Evolutionary conservation across 306 rosid genomes (phyloP).

Genomic region (Ziziphus jujuba): DNA sequence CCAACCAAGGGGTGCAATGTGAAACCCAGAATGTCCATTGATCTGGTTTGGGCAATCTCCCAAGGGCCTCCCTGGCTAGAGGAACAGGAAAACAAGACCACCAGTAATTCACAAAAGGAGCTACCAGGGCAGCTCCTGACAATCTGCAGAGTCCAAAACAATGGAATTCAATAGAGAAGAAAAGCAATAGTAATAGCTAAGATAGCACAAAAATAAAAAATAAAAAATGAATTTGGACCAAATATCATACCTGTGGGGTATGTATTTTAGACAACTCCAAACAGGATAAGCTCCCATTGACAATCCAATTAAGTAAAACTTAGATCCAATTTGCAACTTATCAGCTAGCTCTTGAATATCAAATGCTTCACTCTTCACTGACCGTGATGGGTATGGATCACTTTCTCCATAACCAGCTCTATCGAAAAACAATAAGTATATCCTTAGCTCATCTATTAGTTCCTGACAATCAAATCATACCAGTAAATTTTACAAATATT

Average conservation of each 20-base stretch:
- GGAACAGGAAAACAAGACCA: constrained; percentile 58
- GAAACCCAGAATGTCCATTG: constrained; percentile 57
- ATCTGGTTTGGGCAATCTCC: constrained; percentile 33
- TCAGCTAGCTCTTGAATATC: constrained; percentile 89
- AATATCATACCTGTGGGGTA: constrained; percentile 65
- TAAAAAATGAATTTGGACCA: background rate
- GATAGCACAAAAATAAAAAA: background rate
- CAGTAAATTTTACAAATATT: background rate
- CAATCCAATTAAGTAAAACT: constrained; percentile 62
- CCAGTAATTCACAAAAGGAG: constrained; percentile 71
- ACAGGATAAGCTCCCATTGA: constrained; percentile 66
- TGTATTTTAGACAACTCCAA: constrained; percentile 79
- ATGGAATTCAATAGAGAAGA: constrained; percentile 1
- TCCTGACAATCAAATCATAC: constrained; percentile 41
- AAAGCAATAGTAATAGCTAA: background rate
- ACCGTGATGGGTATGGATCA: constrained; percentile 73
- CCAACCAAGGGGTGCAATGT: constrained; percentile 68
- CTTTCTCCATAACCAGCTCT: constrained; percentile 93
- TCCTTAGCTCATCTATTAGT: constrained; percentile 48
- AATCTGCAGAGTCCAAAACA: constrained; percentile 45
- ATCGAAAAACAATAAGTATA: constrained; percentile 61
- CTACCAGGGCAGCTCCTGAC: constrained; percentile 70
- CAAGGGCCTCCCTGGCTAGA: constrained; percentile 36
- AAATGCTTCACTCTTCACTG: constrained; percentile 84
- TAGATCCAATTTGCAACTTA: constrained; percentile 53